These are phyloP conservation scores for Blepharisma japonicum DNA, from an alignment of 73 alveolate genomes.

Conservation along the genomic window DNA sequence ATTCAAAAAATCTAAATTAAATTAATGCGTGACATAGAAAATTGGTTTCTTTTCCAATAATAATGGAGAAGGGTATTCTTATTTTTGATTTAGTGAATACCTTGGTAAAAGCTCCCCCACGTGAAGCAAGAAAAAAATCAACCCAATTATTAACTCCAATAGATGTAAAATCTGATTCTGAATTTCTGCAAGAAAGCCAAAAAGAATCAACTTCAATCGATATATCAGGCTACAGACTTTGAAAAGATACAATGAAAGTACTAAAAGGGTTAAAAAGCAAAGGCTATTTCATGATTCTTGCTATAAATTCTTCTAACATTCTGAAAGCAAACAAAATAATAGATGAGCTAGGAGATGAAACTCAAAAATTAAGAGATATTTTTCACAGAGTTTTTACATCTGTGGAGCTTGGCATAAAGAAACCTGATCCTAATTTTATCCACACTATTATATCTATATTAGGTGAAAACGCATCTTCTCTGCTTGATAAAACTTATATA, in stretches of 20 bases:
- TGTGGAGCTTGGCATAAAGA: not conserved
- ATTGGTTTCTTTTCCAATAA: no score
- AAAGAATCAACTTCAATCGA: not conserved
- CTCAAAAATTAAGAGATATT: not conserved
- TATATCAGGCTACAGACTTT: slow-evolving; percentile 1
- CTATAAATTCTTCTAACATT: not conserved
- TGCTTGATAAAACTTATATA: not conserved
- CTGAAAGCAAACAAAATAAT: not conserved
- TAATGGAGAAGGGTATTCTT: no score
- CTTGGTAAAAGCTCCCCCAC: no score
- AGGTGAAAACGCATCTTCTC: no score
- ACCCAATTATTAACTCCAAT: no score
- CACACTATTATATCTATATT: not conserved
- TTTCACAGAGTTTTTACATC: not conserved
- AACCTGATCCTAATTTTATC: not conserved
- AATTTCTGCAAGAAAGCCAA: not conserved
- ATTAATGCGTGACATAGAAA: no score
- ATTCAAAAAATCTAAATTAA: no score
- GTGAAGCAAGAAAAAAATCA: no score
- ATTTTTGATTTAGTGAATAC: no score
- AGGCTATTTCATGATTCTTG: not conserved
- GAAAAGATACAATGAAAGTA: not conserved
- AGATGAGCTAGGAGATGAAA: not conserved
- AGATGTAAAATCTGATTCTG: no score
- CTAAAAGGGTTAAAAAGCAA: not conserved